Conservation (phyloP, 345 rosid genomes). For the Salix koriyanagi region DNA sequence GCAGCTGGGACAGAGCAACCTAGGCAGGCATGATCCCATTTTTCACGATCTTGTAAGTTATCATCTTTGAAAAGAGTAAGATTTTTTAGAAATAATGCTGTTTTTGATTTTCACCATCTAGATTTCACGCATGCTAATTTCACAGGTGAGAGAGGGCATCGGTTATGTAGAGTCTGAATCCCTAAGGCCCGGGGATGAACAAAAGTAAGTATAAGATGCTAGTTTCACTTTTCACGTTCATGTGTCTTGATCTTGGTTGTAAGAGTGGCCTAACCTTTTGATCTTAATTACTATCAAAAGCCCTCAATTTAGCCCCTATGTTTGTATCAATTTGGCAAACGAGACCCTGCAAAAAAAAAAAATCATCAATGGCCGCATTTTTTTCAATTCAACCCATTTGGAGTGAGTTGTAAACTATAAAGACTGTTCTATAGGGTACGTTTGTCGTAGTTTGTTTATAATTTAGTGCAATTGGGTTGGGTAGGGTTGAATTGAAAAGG, state of each 20-base stretch:
- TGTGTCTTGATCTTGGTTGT: background rate
- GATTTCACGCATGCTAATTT: conserved; percentile 15
- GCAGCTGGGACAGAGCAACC: conserved; percentile 73
- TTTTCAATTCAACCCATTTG: background rate
- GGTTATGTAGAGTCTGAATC: conserved; percentile 39
- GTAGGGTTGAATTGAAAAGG: background rate
- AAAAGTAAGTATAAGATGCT: conserved; percentile 42
- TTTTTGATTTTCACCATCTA: background rate
- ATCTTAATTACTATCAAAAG: background rate
- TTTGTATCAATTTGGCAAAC: background rate
- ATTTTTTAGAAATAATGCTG: background rate
- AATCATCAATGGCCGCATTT: background rate
- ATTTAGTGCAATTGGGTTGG: background rate
- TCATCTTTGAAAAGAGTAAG: background rate
- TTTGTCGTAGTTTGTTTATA: background rate
- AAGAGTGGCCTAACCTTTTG: background rate
- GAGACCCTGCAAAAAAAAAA: background rate
- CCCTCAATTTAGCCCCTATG: background rate
- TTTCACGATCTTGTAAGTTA: conserved; percentile 63
- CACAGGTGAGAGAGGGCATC: conserved; percentile 66
- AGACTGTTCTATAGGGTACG: background rate
- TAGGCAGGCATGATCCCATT: conserved; percentile 37
- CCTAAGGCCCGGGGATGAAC: conserved; percentile 39
- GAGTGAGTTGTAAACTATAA: background rate
- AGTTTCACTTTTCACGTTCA: background rate